Evolutionary conservation across 139 green algal species (phyloP).

Genomic region (Tetradesmus lagerheimii): DNA sequence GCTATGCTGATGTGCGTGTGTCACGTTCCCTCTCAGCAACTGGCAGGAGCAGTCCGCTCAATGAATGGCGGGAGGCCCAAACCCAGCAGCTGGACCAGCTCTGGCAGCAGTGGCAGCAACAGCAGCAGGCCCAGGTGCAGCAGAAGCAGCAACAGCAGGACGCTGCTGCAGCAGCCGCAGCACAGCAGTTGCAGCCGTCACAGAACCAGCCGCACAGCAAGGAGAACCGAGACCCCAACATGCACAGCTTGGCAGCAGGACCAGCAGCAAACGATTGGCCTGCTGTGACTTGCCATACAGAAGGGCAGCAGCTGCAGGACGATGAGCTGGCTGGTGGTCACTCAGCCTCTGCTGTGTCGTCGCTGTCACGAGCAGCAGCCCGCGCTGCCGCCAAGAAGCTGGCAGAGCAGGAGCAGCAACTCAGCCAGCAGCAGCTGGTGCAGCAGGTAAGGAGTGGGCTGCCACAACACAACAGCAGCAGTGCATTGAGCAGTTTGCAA

Average conservation of each 20-base stretch:
- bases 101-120: conserved; percentile 27
- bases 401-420: conserved; percentile 13
- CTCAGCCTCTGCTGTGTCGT: background rate
- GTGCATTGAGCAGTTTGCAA: background rate
- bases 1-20: background rate
- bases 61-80: conserved; percentile 10
- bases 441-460: background rate
- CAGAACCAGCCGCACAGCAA: background rate
- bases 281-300: background rate
- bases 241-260: background rate
- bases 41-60: background rate
- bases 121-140: conserved; percentile 26
- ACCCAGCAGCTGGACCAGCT: conserved; percentile 26
- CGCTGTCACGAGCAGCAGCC: background rate
- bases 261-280: background rate
- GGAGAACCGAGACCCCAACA: background rate
- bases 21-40: background rate
- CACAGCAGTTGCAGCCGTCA: background rate
- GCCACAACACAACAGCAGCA: background rate
- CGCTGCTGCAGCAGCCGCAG: background rate
- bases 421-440: background rate
- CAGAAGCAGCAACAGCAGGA: conserved; percentile 4
- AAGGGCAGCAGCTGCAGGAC: background rate
- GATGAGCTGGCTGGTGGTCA: background rate
- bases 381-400: background rate